These are phyloP conservation scores for Diddensiella transvaalensis DNA, from an alignment of 805 yeast genomes.

Conservation along the genomic window DNA sequence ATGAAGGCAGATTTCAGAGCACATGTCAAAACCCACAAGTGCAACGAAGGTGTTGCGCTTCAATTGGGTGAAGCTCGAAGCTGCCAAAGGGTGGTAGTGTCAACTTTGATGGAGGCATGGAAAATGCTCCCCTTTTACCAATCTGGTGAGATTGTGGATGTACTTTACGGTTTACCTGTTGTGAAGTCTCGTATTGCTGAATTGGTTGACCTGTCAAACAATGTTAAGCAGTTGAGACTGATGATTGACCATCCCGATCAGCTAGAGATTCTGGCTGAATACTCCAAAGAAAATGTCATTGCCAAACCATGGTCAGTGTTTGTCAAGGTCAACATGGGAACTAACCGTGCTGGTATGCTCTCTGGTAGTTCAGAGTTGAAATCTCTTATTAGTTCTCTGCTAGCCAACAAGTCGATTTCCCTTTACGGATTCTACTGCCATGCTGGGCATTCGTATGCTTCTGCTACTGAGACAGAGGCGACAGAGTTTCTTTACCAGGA, in stretches of 20 bases:
- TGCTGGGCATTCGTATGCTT: constrained; percentile 70
- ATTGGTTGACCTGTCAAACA: constrained; percentile 41
- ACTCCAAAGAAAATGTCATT: constrained; percentile 28
- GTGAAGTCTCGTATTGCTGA: constrained; percentile 47
- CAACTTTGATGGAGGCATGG: constrained; percentile 68
- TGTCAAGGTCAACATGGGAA: constrained; percentile 68
- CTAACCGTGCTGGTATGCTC: constrained; percentile 61
- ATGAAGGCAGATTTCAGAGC: constrained; percentile 54
- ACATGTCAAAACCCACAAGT: constrained; percentile 75
- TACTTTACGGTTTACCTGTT: constrained; percentile 59
- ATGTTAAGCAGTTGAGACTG: constrained; percentile 43
- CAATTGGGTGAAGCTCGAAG: constrained; percentile 44
- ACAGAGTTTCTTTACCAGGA: constrained; percentile 51
- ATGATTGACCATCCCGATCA: constrained; percentile 64
- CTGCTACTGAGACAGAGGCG: constrained; percentile 46
- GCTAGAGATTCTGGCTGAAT: constrained; percentile 44
- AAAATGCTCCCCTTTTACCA: constrained; percentile 40
- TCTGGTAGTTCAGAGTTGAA: constrained; percentile 37
- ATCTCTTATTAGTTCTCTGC: constrained; percentile 35
- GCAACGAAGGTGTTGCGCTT: constrained; percentile 52
- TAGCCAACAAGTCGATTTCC: constrained; percentile 34
- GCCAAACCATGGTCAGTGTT: constrained; percentile 56
- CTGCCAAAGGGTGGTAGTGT: constrained; percentile 55
- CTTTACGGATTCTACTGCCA: constrained; percentile 73
- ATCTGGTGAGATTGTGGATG: constrained; percentile 43